Conservation (phyloP, 2,329 filamentous ascomycete genomes). For the Hypoxylon sp. region DNA sequence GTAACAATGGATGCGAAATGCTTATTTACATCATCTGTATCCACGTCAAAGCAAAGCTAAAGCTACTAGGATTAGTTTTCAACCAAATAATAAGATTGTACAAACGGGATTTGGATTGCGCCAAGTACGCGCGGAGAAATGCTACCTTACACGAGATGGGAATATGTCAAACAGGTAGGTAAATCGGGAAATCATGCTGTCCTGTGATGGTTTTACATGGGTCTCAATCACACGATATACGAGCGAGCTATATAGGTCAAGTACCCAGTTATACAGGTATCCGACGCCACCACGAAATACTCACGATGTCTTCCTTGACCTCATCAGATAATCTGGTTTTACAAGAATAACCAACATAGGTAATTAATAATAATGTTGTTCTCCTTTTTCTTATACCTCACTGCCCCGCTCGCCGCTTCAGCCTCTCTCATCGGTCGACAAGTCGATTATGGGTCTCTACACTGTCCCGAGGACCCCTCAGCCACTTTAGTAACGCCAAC, state of each 20-base stretch:
- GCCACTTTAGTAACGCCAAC: conserved; percentile 41
- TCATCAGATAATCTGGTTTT: not conserved
- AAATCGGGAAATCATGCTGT: not conserved
- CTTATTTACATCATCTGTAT: not conserved
- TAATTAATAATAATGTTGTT: not conserved
- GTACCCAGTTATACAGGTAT: not conserved
- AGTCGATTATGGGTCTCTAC: conserved; percentile 36
- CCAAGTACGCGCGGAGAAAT: conserved; percentile 18
- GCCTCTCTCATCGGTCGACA: conserved; percentile 15
- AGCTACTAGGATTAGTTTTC: not conserved
- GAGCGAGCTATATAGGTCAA: not conserved
- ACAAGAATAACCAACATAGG: not conserved
- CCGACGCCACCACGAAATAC: not conserved
- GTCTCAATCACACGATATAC: conserved; percentile 18
- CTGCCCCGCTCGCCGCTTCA: not conserved
- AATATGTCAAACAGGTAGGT: conserved; percentile 6
- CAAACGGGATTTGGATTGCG: not conserved
- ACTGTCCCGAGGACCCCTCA: conserved; percentile 30
- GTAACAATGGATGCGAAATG: too few species aligned
- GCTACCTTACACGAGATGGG: conserved; percentile 6
- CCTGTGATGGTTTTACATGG: conserved; percentile 20
- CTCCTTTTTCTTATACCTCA: conserved; percentile 4
- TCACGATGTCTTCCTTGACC: not conserved
- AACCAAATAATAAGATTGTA: not conserved
- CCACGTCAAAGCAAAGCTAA: not conserved